Evolutionary conservation across 768 basidiomycete genomes (phyloP).

Genomic region (Leccinum subgranulosum): DNA sequence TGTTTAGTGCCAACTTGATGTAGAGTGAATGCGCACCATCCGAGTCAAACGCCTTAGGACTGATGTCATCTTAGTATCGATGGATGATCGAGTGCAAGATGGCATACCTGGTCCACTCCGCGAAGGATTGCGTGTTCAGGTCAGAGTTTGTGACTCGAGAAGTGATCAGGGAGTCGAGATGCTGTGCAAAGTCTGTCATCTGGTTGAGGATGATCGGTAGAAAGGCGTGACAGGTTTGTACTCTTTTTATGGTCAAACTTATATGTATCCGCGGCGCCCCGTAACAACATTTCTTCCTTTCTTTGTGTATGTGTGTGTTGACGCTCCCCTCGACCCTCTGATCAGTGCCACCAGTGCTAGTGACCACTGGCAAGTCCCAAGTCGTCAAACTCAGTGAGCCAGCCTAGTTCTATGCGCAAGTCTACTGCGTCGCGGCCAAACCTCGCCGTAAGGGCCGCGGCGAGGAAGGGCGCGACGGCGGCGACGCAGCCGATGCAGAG

Average conservation of each 20-base stretch:
- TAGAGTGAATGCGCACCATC: constrained; percentile 15
- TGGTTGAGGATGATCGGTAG: background rate
- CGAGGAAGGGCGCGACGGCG: constrained; percentile 10
- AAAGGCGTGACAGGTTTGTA: background rate
- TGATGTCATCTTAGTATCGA: constrained; percentile 16
- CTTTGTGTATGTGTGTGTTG: background rate
- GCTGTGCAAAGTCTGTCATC: constrained; percentile 23
- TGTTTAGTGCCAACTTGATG: constrained; percentile 1
- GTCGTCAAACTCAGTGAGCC: background rate
- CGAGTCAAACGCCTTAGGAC: constrained; percentile 9
- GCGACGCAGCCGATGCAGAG: background rate
- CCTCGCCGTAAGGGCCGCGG: constrained; percentile 7
- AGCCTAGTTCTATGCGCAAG: background rate
- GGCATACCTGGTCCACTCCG: constrained; percentile 26
- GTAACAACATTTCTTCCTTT: background rate
- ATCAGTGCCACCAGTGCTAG: constrained; percentile 10
- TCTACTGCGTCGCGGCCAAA: background rate
- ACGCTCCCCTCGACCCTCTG: background rate
- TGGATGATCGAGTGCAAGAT: background rate
- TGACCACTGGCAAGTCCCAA: background rate
- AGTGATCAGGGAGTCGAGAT: constrained; percentile 22
- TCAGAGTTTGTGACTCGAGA: constrained; percentile 11
- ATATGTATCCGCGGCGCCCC: background rate
- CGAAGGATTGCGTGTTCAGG: constrained; percentile 11
- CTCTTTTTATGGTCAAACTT: too few relatives aligned